phyloP scores from a whole-genome alignment of 1,139 yeast genomes.

The Taiozyma sp. region DNA sequence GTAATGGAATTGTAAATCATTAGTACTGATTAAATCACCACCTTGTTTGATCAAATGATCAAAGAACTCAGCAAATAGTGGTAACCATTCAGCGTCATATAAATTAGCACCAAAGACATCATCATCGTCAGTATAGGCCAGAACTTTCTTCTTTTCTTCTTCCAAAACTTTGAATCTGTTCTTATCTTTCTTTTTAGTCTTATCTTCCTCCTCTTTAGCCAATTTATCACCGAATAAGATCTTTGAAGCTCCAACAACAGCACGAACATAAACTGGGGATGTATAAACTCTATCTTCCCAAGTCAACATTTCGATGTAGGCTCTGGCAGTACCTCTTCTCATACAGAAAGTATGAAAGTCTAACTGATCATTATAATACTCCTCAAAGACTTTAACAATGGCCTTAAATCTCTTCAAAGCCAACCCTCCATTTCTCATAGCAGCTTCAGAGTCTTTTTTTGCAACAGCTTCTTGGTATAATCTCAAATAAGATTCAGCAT shows the following conservation, averaged over 20 bases:
- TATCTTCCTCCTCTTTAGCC: constrained; percentile 14
- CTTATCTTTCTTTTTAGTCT: constrained; percentile 12
- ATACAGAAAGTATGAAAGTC: constrained; percentile 94
- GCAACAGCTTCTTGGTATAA: constrained; percentile 28
- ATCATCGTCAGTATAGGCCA: constrained; percentile 33
- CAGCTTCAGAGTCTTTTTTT: constrained; percentile 26
- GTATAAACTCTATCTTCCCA: constrained; percentile 80
- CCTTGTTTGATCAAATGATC: constrained; percentile 31
- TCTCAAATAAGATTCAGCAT: constrained; percentile 76
- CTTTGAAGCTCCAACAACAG: constrained; percentile 59
- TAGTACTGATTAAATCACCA: constrained; percentile 28
- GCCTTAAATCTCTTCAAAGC: constrained; percentile 77
- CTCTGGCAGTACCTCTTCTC: constrained; percentile 87
- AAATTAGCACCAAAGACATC: constrained; percentile 19
- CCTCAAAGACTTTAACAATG: constrained; percentile 62
- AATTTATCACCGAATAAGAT: constrained; percentile 33
- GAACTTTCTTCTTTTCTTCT: constrained; percentile 17
- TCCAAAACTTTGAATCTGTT: constrained; percentile 4
- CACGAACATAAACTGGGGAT: constrained; percentile 68
- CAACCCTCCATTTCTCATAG: constrained; percentile 54
- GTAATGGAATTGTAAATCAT: constrained; percentile 39
- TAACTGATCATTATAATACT: constrained; percentile 77
- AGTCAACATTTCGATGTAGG: constrained; percentile 65
- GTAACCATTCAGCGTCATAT: constrained; percentile 29
- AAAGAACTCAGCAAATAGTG: constrained; percentile 35